Evolutionary conservation across 495 filamentous ascomycete species (phyloP), one percentile per base, ranked within the genome.

Genomic region (Acidomyces sp.): DNA sequence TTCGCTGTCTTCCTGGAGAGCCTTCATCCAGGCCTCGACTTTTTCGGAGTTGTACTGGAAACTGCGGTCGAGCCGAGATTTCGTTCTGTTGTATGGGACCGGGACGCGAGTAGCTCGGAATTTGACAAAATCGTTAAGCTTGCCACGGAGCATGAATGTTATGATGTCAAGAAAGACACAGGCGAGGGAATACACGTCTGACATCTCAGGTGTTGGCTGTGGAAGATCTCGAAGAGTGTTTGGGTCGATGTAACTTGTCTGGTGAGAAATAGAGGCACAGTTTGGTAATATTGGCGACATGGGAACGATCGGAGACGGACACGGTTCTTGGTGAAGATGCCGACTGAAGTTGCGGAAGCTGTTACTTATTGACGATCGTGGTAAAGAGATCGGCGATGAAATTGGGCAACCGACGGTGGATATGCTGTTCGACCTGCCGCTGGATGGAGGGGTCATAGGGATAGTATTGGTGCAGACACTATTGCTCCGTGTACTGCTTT

Each of bases 31-130:
- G 12, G 67, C 72, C 32, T 77, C 73, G 1, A 93, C 72, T 53
- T 87, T 82, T 11, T 69, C 71, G 0, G 80, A 62, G 51, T 93
- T 90, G 19, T 75, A 75, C 55, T 94, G 87, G 60, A 87, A 96
- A 0, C 79, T 85, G 1, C 78, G 72, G 51, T 93, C 58, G 2
- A 39, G 51, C 3, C 56, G 54, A 13, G 48, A 43, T 13, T 36
- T 48, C 2, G 34, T 33, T 15, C 20, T 7, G 16, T 13, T 5
- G 32, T 48, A 42, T 17, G 23, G 52, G 43, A 55, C 68, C 61
- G 71, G 71, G 57, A 87, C 82, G 38, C 82, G 78, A 0, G 74
- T 68, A 16, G 31, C 28, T 5, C 87, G 83, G 54, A 88, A 80
- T 10, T 75, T 69, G 4, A 72, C 60, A 53, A 93, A 93, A 16